These are phyloP conservation scores for Colletotrichum eleusines DNA, from an alignment of 2,329 filamentous ascomycete species.

Conservation along the genomic window DNA sequence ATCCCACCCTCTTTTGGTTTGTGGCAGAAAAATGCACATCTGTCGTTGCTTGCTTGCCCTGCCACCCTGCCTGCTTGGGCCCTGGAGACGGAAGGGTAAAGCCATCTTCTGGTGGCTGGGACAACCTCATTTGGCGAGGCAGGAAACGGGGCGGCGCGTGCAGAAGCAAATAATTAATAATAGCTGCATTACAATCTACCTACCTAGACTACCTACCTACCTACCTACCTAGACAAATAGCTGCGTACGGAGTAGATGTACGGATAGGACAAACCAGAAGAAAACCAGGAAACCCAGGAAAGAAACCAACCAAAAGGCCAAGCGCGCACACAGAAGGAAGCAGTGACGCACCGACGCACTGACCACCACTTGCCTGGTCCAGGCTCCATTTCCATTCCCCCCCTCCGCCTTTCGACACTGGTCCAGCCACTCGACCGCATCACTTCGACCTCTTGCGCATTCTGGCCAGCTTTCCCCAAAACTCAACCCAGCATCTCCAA, in stretches of 20 bases:
- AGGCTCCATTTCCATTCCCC: conserved; percentile 35
- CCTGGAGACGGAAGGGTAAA: conserved; percentile 31
- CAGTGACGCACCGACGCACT: conserved; percentile 41
- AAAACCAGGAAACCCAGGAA: conserved; percentile 14
- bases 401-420: conserved; percentile 24
- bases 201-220: background rate
- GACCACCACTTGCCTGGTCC: conserved; percentile 38
- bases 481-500: conserved; percentile 27
- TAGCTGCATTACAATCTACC: background rate
- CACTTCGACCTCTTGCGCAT: conserved; percentile 41
- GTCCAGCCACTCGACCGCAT: conserved; percentile 38
- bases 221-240: too few relatives aligned
- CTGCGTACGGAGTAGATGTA: background rate
- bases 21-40: conserved; percentile 22
- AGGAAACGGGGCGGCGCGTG: background rate
- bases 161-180: background rate
- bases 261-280: background rate
- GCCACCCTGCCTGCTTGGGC: conserved; percentile 5
- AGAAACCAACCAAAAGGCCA: conserved; percentile 31
- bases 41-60: conserved; percentile 26
- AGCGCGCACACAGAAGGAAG: conserved; percentile 24
- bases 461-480: conserved; percentile 40
- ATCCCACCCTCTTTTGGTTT: conserved; percentile 15
- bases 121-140: background rate
- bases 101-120: background rate